Percentiles rank a stretch among this genome's conserved stretches.
These are phyloP conservation scores for Dictyostelium purpureum DNA, from an alignment of 78 protist species.

Conservation along the genomic window DNA sequence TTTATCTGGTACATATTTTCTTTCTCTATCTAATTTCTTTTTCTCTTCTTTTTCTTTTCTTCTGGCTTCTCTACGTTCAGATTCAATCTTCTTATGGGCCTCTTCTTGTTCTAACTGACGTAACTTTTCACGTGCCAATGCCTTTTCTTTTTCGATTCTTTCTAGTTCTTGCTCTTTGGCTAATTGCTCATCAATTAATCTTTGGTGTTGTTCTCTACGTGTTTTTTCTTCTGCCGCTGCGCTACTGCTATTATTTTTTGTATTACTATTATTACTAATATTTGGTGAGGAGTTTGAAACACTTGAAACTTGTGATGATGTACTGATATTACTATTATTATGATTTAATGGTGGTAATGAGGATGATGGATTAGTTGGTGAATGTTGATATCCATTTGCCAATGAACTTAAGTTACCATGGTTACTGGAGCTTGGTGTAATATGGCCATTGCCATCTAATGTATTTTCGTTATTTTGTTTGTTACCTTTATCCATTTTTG, in stretches of 20 bases:
- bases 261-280: background rate
- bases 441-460: background rate
- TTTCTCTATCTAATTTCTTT: conserved; percentile 44
- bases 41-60: conserved; percentile 63
- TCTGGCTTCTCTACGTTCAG: conserved; percentile 55
- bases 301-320: too few relatives aligned
- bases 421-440: background rate
- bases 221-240: background rate
- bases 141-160: conserved; percentile 45
- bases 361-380: too few relatives aligned
- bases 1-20: conserved; percentile 29
- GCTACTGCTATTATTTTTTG: background rate
- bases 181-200: conserved; percentile 44
- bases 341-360: background rate
- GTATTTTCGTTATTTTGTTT: background rate
- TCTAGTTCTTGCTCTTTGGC: conserved; percentile 63
- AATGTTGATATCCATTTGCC: too few relatives aligned
- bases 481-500: conserved; percentile 10
- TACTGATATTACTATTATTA: too few relatives aligned
- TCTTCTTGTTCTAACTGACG: conserved; percentile 70
- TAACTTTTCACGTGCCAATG: conserved; percentile 65
- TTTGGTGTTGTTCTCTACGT: background rate
- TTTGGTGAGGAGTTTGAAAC: too few relatives aligned
- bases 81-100: conserved; percentile 51
- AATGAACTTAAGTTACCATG: background rate